phyloP scores from a whole-genome alignment of 345 rosid species.

The Aurinia saxatilis region DNA sequence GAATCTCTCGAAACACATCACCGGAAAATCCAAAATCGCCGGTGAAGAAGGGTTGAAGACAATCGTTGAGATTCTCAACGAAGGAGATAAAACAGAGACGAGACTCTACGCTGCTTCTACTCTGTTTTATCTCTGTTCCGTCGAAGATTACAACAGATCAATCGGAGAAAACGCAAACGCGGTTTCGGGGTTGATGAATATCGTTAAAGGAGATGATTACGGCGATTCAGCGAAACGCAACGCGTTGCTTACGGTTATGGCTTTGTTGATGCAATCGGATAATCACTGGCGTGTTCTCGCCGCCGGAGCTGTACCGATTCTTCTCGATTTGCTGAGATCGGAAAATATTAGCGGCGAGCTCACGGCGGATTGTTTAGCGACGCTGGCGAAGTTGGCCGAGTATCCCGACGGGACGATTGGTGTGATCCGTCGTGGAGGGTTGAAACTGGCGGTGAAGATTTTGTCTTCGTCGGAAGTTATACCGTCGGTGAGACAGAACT shows the following conservation, averaged over 20 bases:
- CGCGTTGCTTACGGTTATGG: slow-evolving; percentile 53
- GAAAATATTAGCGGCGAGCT: slow-evolving; percentile 42
- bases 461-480: slow-evolving; percentile 30
- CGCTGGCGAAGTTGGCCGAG: slow-evolving; percentile 50
- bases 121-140: slow-evolving; percentile 60
- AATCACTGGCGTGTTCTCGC: slow-evolving; percentile 48
- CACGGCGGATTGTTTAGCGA: slow-evolving; percentile 51
- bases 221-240: slow-evolving; percentile 59
- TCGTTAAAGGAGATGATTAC: slow-evolving; percentile 44
- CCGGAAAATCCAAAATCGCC: slow-evolving; percentile 45
- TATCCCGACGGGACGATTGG: slow-evolving; percentile 39
- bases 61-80: slow-evolving; percentile 44
- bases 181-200: slow-evolving; percentile 47
- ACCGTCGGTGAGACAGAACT: slow-evolving; percentile 45
- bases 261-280: slow-evolving; percentile 38
- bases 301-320: slow-evolving; percentile 46
- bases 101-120: slow-evolving; percentile 62
- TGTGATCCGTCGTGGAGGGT: slow-evolving; percentile 40
- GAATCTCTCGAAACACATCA: slow-evolving; percentile 56
- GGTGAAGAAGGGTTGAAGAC: slow-evolving; percentile 47
- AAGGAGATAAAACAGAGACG: slow-evolving; percentile 53
- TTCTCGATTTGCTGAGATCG: slow-evolving; percentile 34
- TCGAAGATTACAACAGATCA: slow-evolving; percentile 40
- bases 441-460: slow-evolving; percentile 31
- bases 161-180: slow-evolving; percentile 56